Evolutionary conservation across 495 filamentous ascomycete species (phyloP).

Genomic region (Glarea lozoyensis): DNA sequence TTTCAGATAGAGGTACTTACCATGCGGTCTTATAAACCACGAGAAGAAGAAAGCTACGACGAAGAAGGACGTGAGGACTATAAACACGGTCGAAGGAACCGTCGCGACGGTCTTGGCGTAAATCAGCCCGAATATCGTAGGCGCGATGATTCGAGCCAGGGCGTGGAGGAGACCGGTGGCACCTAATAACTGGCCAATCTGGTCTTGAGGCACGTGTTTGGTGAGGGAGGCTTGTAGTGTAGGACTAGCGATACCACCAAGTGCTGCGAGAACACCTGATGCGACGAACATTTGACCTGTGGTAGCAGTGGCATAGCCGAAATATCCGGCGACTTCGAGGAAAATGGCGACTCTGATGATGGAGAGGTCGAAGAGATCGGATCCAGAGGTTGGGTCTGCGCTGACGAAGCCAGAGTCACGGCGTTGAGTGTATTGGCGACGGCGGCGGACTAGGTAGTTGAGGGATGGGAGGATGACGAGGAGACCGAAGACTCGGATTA

Average conservation of each 20-base stretch:
- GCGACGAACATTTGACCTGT: slow-evolving; percentile 47
- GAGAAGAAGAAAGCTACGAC: slow-evolving; percentile 53
- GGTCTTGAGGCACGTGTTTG: slow-evolving; percentile 79
- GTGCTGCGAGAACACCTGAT: slow-evolving; percentile 59
- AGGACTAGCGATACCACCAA: slow-evolving; percentile 79
- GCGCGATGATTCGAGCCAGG: slow-evolving; percentile 66
- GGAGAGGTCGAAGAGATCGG: slow-evolving; percentile 67
- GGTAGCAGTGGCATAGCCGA: slow-evolving; percentile 59
- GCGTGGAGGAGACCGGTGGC: slow-evolving; percentile 82
- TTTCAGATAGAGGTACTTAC: slow-evolving; percentile 40
- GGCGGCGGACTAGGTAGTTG: slow-evolving; percentile 57
- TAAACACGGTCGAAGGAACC: slow-evolving; percentile 75
- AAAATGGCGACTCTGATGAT: slow-evolving; percentile 69
- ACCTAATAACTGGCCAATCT: slow-evolving; percentile 76
- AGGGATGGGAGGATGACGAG: slow-evolving; percentile 65
- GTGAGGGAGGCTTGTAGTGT: slow-evolving; percentile 75
- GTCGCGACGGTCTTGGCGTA: slow-evolving; percentile 73
- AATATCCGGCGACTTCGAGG: slow-evolving; percentile 68
- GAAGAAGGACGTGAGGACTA: slow-evolving; percentile 60
- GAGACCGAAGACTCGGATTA: slow-evolving; percentile 62
- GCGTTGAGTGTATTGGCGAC: slow-evolving; percentile 25
- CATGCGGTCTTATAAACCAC: slow-evolving; percentile 61
- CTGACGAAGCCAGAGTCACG: slow-evolving; percentile 23
- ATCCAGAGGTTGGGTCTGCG: slow-evolving; percentile 52
- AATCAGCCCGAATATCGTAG: slow-evolving; percentile 73